Percentiles rank a stretch among this genome's conserved stretches.
Conservation (phyloP, 2,329 filamentous ascomycete genomes). For the Lachnellula willkommii region DNA sequence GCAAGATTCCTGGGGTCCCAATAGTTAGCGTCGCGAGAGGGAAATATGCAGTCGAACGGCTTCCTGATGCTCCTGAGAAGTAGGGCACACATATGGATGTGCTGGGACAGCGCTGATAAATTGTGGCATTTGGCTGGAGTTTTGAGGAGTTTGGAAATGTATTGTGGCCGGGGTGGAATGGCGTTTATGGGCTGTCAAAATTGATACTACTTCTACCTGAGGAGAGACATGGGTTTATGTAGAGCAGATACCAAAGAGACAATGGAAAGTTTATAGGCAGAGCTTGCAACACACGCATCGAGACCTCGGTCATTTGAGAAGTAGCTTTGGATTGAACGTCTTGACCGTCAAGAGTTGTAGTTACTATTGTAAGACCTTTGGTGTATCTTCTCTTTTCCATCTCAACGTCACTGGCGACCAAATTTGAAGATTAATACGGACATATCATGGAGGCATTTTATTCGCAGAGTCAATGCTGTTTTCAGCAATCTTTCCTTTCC, state of each 20-base stretch:
- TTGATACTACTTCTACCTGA: background rate
- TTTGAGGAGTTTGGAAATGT: background rate
- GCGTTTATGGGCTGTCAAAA: background rate
- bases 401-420: background rate
- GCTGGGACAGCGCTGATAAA: background rate
- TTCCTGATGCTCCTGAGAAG: conserved; percentile 73
- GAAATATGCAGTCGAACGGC: conserved; percentile 90
- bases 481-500: no score
- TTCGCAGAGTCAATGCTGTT: no score
- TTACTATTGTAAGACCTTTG: no score
- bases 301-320: no score
- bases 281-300: no score
- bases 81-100: conserved; percentile 7
- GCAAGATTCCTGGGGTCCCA: conserved; percentile 67
- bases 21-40: conserved; percentile 76
- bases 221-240: background rate
- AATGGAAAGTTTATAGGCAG: no score
- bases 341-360: no score
- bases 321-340: no score
- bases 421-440: background rate
- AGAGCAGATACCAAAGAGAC: background rate
- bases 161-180: background rate
- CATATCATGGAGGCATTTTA: no score
- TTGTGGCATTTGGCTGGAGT: conserved; percentile 1
- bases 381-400: background rate